Conservation (phyloP, 2,329 filamentous ascomycete genomes). For the Cryphonectria carpinicola region DNA sequence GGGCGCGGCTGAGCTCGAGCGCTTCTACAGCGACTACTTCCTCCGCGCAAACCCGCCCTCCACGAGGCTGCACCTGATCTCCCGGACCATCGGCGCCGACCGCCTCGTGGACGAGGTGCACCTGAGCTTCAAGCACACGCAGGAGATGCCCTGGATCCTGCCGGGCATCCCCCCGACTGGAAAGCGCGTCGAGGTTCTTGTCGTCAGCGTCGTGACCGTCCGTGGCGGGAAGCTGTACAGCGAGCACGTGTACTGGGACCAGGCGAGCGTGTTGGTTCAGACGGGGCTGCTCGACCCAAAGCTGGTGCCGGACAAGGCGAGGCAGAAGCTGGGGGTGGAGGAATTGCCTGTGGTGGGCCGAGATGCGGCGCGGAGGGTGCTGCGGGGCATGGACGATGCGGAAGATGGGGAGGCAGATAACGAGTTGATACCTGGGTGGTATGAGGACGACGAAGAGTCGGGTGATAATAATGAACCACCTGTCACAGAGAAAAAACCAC, state of each 20-base stretch:
- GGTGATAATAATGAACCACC: conserved; percentile 31
- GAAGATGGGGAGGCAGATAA: conserved; percentile 50
- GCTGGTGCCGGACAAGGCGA: conserved; percentile 41
- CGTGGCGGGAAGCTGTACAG: conserved; percentile 63
- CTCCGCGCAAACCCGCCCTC: conserved; percentile 65
- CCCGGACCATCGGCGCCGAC: conserved; percentile 66
- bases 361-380: conserved; percentile 43
- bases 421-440: conserved; percentile 43
- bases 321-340: conserved; percentile 40
- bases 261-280: conserved; percentile 63
- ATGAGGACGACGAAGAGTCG: conserved; percentile 34
- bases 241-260: conserved; percentile 69
- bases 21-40: conserved; percentile 70
- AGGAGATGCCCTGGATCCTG: conserved; percentile 63
- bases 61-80: conserved; percentile 63
- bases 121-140: conserved; percentile 60
- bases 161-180: conserved; percentile 61
- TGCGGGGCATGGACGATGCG: conserved; percentile 39
- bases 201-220: conserved; percentile 63
- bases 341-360: conserved; percentile 46
- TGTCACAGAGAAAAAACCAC: background rate
- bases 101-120: conserved; percentile 68
- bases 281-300: conserved; percentile 56
- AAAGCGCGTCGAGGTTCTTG: conserved; percentile 55
- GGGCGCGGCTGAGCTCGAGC: conserved; percentile 59